Conservation (phyloP, 2,329 filamentous ascomycete species). For the Claviceps humidiphila region DNA sequence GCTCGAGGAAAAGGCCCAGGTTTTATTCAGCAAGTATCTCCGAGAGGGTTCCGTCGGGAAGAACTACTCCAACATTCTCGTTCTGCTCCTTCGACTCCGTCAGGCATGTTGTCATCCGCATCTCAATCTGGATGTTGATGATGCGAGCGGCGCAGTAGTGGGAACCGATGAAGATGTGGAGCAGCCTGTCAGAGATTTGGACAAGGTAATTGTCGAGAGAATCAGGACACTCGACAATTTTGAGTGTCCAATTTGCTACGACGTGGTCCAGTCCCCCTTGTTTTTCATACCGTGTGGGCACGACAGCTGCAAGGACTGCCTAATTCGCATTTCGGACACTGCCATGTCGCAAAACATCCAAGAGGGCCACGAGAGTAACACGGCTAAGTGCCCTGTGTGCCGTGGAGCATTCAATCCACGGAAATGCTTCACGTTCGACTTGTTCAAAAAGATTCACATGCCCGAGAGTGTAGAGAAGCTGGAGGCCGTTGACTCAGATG, state of each 20-base stretch:
- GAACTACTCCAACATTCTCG: constrained; percentile 65
- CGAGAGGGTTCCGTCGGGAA: constrained; percentile 51
- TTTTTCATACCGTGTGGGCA: constrained; percentile 80
- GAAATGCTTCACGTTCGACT: constrained; percentile 58
- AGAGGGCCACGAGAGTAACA: constrained; percentile 43
- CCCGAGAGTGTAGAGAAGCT: constrained; percentile 33
- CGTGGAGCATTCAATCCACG: constrained; percentile 51
- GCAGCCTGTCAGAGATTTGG: constrained; percentile 48
- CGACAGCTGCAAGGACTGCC: constrained; percentile 63
- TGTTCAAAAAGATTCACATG: constrained; percentile 63
- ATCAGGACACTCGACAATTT: constrained; percentile 48
- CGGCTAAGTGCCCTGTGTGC: constrained; percentile 63
- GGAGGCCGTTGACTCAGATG: constrained; percentile 24
- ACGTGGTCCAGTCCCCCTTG: constrained; percentile 58
- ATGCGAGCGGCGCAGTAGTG: constrained; percentile 22
- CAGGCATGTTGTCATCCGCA: constrained; percentile 44
- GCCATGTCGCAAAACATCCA: constrained; percentile 39
- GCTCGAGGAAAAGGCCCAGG: constrained; percentile 52
- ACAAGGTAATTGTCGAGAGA: constrained; percentile 47
- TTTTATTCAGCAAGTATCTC: constrained; percentile 67
- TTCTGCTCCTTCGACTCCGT: constrained; percentile 68
- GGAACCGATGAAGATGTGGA: constrained; percentile 33
- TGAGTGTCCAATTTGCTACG: constrained; percentile 74
- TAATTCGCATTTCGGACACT: constrained; percentile 53
- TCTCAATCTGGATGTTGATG: constrained; percentile 21